phyloP scores from a whole-genome alignment of 2,329 filamentous ascomycete species.

The Colletotrichum sp. region DNA sequence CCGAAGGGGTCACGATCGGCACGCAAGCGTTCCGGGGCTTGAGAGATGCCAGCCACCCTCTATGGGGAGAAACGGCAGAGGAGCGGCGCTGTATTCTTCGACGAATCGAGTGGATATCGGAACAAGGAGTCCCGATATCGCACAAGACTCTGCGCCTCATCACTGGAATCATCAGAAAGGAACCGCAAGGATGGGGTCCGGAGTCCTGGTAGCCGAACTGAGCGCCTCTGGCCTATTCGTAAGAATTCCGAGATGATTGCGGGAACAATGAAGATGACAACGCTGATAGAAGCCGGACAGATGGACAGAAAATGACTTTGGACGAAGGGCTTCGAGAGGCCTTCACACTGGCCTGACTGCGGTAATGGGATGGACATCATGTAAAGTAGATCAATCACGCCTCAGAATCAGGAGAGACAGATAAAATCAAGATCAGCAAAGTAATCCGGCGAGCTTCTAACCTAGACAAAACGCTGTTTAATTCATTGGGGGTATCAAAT shows the following conservation, averaged over 20 bases:
- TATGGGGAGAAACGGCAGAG: too few species aligned
- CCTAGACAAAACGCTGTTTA: neutral
- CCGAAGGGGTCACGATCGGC: neutral
- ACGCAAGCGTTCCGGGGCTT: fast-evolving
- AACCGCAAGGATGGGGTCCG: fast-evolving
- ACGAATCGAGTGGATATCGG: neutral
- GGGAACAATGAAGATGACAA: too few species aligned
- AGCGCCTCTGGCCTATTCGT: too few species aligned
- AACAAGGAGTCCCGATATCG: neutral
- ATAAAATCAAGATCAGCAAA: fast-evolving
- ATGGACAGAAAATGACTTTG: neutral
- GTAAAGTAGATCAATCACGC: neutral
- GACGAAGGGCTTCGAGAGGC: fast-evolving
- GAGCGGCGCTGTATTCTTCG: fast-evolving
- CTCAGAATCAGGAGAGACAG: neutral
- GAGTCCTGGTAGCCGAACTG: fast-evolving
- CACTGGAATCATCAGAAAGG: fast-evolving
- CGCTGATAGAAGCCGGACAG: neutral
- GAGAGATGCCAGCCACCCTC: fast-evolving
- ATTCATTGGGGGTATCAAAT: neutral
- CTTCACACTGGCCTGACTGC: neutral
- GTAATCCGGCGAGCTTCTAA: fast-evolving
- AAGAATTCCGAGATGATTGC: too few species aligned
- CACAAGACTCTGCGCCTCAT: neutral
- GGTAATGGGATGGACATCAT: fast-evolving